A percentile compares a stretch with the other conserved stretches of the same genome.
Conservation (phyloP, 805 yeast genomes). For the Cyberlindnera lachancei region DNA sequence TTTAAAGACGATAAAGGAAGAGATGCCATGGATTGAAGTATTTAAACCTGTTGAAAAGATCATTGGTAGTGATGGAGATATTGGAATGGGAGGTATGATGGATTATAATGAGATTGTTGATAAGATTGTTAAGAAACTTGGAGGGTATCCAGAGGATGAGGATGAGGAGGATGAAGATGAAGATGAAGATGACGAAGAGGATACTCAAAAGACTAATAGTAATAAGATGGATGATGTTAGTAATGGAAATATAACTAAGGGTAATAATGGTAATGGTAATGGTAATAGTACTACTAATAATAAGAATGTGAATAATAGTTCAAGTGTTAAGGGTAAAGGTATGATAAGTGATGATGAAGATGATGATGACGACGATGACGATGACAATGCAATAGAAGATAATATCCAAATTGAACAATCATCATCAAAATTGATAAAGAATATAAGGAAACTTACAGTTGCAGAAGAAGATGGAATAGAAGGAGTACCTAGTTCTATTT, state of each 20-base stretch:
- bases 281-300: conserved; percentile 26
- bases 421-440: conserved; percentile 13
- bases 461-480: conserved; percentile 14
- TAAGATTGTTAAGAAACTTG: conserved; percentile 64
- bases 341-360: conserved; percentile 12
- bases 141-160: conserved; percentile 51
- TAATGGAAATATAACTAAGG: too few relatives aligned
- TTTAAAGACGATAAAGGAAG: conserved; percentile 66
- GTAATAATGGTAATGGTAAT: too few relatives aligned
- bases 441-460: conserved; percentile 22
- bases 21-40: conserved; percentile 94
- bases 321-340: too few relatives aligned
- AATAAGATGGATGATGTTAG: background rate
- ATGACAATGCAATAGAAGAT: conserved; percentile 12
- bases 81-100: conserved; percentile 99
- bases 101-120: conserved; percentile 94
- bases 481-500: conserved; percentile 4
- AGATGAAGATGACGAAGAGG: conserved; percentile 35
- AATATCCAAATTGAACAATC: conserved; percentile 6
- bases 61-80: conserved; percentile 87
- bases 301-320: conserved; percentile 23
- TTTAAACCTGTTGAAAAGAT: conserved; percentile 93
- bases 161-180: conserved; percentile 41
- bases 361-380: conserved; percentile 11
- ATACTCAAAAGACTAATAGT: conserved; percentile 19